phyloP scores from a whole-genome alignment of 31 red algal species.

The Endocladia muricata region DNA sequence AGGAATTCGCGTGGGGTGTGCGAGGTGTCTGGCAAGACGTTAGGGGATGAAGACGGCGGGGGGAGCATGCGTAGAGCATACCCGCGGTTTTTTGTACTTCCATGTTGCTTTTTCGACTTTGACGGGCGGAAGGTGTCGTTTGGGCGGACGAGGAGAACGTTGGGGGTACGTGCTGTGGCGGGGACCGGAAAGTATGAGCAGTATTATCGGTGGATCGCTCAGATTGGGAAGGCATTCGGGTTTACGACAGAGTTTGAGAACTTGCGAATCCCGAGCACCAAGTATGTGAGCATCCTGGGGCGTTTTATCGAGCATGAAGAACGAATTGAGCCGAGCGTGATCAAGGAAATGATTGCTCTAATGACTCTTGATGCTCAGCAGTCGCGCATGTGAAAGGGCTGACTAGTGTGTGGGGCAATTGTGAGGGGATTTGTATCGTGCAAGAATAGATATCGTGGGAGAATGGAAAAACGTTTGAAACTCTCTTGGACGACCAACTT shows the following conservation, averaged over 20 bases:
- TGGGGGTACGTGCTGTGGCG: neutral
- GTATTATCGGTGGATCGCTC: constrained; percentile 38
- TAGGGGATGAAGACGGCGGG: neutral
- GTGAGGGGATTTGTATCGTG: no score
- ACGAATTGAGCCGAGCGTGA: constrained; percentile 5
- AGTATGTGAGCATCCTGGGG: constrained; percentile 39
- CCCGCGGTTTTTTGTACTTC: constrained; percentile 38
- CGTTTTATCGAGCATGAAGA: constrained; percentile 28
- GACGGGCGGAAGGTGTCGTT: constrained; percentile 38
- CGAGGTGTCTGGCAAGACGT: neutral
- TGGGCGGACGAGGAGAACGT: constrained; percentile 26
- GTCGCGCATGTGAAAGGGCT: constrained; percentile 22
- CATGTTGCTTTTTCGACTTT: constrained; percentile 63
- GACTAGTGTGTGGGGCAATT: no score
- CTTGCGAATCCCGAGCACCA: constrained; percentile 46
- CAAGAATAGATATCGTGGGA: no score
- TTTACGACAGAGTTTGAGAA: constrained; percentile 39
- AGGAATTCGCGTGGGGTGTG: neutral
- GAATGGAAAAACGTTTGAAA: no score
- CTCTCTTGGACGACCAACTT: no score
- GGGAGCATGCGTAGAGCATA: constrained; percentile 5
- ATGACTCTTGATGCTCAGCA: constrained; percentile 29
- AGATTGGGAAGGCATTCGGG: constrained; percentile 16
- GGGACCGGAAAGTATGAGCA: constrained; percentile 43
- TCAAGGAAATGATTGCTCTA: constrained; percentile 27